Conservation (phyloP, 768 basidiomycete genomes). For the Myochromella boudieri region DNA sequence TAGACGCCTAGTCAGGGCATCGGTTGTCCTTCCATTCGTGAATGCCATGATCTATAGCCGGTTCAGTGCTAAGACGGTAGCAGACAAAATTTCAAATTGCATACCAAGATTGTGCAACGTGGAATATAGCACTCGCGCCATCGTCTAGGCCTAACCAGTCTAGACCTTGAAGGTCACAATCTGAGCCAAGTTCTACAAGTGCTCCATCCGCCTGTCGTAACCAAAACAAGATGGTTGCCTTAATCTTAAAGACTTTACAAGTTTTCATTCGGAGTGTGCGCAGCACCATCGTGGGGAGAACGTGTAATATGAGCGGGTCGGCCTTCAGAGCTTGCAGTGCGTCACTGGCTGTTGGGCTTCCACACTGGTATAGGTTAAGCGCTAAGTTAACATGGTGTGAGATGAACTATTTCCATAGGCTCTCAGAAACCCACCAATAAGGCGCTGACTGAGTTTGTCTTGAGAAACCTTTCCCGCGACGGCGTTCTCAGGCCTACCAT, state of each 20-base stretch:
- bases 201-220: conserved; percentile 49
- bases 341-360: conserved; percentile 5
- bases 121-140: conserved; percentile 40
- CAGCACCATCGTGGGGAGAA: conserved; percentile 70
- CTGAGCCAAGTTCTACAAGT: conserved; percentile 44
- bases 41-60: too few relatives aligned
- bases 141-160: conserved; percentile 76
- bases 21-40: too few relatives aligned
- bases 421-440: conserved; percentile 52
- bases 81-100: neutral
- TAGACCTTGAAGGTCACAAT: conserved; percentile 52
- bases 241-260: conserved; percentile 45
- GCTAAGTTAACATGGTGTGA: conserved; percentile 9
- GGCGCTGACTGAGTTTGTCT: conserved; percentile 57
- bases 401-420: neutral
- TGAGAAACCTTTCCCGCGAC: conserved; percentile 26
- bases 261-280: conserved; percentile 64
- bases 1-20: too few relatives aligned
- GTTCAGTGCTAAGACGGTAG: too few relatives aligned
- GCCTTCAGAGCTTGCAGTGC: conserved; percentile 4
- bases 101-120: conserved; percentile 16
- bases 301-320: conserved; percentile 44
- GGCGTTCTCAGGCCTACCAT: conserved; percentile 51
- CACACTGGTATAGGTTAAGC: conserved; percentile 11
- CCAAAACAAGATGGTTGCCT: conserved; percentile 48